Conservation (phyloP, 1,139 yeast genomes). For the Hyphopichia pseudoburtonii region DNA sequence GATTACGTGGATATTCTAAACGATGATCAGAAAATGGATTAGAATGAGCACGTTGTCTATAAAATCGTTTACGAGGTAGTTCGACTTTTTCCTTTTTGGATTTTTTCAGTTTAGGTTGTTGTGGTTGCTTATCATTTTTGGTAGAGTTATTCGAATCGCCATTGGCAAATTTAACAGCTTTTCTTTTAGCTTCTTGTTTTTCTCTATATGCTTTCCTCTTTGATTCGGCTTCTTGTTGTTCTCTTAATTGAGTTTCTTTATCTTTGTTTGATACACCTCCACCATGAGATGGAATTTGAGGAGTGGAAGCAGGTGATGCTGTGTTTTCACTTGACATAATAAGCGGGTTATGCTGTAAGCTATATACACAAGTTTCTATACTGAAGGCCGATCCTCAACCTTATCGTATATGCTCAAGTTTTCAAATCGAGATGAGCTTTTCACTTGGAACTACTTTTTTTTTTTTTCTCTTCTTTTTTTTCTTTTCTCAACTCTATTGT, state of each 20-base stretch:
- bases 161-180: constrained; percentile 32
- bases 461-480: background rate
- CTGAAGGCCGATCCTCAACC: too few relatives aligned
- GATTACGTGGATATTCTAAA: constrained; percentile 80
- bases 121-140: constrained; percentile 8
- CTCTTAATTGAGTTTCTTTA: constrained; percentile 27
- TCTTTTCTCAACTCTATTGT: constrained; percentile 1
- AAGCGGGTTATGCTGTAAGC: too few relatives aligned
- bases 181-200: constrained; percentile 34
- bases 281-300: background rate
- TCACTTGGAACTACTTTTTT: background rate
- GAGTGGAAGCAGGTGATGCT: background rate
- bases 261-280: constrained; percentile 10
- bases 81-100: constrained; percentile 30
- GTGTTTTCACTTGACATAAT: background rate
- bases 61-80: constrained; percentile 79
- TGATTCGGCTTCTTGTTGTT: constrained; percentile 33
- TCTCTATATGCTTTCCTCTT: constrained; percentile 43
- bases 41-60: constrained; percentile 96
- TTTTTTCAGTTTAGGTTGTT: constrained; percentile 8
- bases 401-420: too few relatives aligned
- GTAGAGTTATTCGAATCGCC: constrained; percentile 13
- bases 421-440: constrained; percentile 1
- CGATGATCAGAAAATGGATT: constrained; percentile 96
- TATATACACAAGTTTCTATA: too few relatives aligned